These are phyloP conservation scores for Globisporangium solare DNA, from an alignment of 352 stramenopile genomes.

Conservation along the genomic window DNA sequence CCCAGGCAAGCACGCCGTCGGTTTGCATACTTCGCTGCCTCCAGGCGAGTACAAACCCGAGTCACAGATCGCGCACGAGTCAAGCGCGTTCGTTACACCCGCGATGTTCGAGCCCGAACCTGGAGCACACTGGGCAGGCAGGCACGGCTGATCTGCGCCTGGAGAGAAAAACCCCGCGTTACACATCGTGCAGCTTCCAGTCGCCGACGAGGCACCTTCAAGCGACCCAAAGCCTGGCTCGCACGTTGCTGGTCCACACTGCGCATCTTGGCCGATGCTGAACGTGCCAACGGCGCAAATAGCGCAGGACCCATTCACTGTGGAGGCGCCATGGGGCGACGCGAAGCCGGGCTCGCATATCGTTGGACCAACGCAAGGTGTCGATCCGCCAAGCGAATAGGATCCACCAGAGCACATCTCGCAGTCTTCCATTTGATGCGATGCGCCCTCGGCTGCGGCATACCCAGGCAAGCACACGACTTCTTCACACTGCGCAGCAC, in stretches of 20 bases:
- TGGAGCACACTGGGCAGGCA: conserved; percentile 21
- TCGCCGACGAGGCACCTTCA: conserved; percentile 21
- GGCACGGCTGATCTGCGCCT: conserved; percentile 23
- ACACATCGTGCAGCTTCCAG: conserved; percentile 25
- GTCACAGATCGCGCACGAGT: conserved; percentile 28
- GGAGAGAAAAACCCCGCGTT: conserved; percentile 30
- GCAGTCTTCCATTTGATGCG: conserved; percentile 28
- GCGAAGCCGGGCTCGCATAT: conserved; percentile 26
- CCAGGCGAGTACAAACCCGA: conserved; percentile 26
- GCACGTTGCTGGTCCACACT: conserved; percentile 28
- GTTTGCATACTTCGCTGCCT: conserved; percentile 18
- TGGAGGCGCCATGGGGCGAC: conserved; percentile 25
- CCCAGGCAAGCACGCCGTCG: conserved; percentile 29
- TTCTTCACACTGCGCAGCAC: conserved; percentile 23
- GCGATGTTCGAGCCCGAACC: conserved; percentile 26
- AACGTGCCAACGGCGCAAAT: conserved; percentile 28
- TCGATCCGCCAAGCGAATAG: conserved; percentile 26
- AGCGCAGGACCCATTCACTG: conserved; percentile 25
- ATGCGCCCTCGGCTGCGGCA: conserved; percentile 25
- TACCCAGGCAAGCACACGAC: conserved; percentile 25
- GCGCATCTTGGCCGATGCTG: conserved; percentile 19
- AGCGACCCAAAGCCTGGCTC: conserved; percentile 26
- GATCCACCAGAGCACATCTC: conserved; percentile 23
- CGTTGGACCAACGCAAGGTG: conserved; percentile 27
- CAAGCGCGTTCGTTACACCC: conserved; percentile 16